Evolutionary conservation across 2,329 filamentous ascomycete genomes (phyloP).

Genomic region (Lasiodiplodia sp.): DNA sequence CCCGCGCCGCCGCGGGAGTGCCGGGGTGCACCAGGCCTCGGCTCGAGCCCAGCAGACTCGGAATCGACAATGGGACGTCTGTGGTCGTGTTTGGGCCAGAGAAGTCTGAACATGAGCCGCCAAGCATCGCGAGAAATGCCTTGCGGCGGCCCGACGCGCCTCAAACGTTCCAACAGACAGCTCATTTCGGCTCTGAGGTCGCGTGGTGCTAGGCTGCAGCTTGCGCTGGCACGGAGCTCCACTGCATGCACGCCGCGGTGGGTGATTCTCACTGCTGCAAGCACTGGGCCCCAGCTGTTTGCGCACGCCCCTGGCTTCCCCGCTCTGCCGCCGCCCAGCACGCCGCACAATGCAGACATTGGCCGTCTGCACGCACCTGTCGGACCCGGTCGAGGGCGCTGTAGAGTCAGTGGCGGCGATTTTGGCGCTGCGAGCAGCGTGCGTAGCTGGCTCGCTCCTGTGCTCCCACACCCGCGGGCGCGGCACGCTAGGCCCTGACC

Average conservation of each 20-base stretch:
- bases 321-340: slow-evolving; percentile 13
- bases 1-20: neutral
- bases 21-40: neutral
- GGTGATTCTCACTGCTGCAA: slow-evolving; percentile 19
- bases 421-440: slow-evolving; percentile 17
- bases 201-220: slow-evolving; percentile 2
- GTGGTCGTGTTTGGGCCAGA: neutral
- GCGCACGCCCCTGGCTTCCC: slow-evolving; percentile 24
- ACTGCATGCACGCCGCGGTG: slow-evolving; percentile 24
- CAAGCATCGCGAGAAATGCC: slow-evolving; percentile 20
- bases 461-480: slow-evolving; percentile 33
- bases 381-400: neutral
- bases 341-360: slow-evolving; percentile 10
- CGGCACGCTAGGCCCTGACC: slow-evolving; percentile 36
- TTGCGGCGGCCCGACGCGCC: slow-evolving; percentile 20
- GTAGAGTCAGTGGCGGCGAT: slow-evolving; percentile 13
- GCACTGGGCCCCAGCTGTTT: slow-evolving; percentile 13
- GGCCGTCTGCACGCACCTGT: neutral
- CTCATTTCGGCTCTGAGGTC: slow-evolving; percentile 16
- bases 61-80: neutral
- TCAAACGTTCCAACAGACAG: slow-evolving; percentile 18
- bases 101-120: slow-evolving; percentile 5
- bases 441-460: slow-evolving; percentile 27
- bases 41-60: neutral
- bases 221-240: slow-evolving; percentile 9